A percentile compares a stretch with the other conserved stretches of the same genome.
phyloP scores from a whole-genome alignment of 495 filamentous ascomycete species.

The Penicillium ucsense region DNA sequence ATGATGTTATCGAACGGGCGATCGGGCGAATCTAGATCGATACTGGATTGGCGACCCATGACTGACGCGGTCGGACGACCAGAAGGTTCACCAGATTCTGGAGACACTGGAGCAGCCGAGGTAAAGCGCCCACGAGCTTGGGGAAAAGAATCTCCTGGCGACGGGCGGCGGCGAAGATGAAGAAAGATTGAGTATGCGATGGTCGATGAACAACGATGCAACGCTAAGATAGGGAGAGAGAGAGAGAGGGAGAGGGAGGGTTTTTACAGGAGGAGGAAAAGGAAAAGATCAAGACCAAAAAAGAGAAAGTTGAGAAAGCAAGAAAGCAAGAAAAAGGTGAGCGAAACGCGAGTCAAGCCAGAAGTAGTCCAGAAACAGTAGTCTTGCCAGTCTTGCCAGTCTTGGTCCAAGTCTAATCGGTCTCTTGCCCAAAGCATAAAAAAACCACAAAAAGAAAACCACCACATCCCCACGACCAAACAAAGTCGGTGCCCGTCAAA shows the following conservation, averaged over 20 bases:
- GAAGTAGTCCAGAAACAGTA: too few species aligned
- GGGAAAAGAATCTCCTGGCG: too few species aligned
- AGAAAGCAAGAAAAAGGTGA: too few species aligned
- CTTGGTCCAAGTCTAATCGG: too few species aligned
- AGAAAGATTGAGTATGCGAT: not conserved
- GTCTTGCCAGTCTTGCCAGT: too few species aligned
- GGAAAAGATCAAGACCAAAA: not conserved
- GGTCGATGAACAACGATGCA: not conserved
- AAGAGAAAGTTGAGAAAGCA: not conserved
- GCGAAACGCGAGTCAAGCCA: too few species aligned
- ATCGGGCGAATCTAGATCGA: constrained; percentile 34
- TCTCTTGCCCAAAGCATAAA: too few species aligned
- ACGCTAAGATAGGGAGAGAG: not conserved
- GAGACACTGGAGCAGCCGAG: too few species aligned
- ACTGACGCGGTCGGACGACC: not conserved
- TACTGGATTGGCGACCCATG: constrained; percentile 26
- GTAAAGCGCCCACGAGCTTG: too few species aligned
- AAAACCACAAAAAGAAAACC: too few species aligned
- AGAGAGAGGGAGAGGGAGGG: not conserved
- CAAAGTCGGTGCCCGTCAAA: constrained; percentile 1
- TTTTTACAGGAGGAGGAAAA: not conserved
- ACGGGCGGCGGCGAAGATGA: too few species aligned
- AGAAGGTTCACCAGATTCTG: too few species aligned
- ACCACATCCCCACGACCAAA: not conserved
- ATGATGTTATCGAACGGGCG: constrained; percentile 55